Percentiles rank a stretch among this genome's conserved stretches.
Conservation (phyloP, 2,329 filamentous ascomycete species). For the Pleoardoris graminearum region DNA sequence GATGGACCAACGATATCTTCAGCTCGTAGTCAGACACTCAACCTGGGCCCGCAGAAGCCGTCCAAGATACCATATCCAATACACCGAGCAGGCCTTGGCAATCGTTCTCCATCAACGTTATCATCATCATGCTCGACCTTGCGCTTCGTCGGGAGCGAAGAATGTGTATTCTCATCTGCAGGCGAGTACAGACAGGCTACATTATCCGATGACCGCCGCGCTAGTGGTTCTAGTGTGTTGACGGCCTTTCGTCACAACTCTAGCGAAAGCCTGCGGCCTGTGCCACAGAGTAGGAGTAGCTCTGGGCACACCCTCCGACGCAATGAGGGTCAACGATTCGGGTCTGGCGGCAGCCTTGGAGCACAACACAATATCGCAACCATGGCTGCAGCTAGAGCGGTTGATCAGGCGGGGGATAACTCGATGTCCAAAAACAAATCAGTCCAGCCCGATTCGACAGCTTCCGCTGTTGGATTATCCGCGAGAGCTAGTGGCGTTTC, state of each 20-base stretch:
- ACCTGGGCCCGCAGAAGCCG: conserved; percentile 20
- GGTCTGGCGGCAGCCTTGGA: conserved; percentile 23
- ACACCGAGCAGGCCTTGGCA: conserved; percentile 32
- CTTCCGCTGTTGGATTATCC: neutral
- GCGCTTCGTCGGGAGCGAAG: too few relatives aligned
- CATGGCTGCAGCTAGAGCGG: conserved; percentile 23
- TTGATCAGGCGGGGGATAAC: conserved; percentile 18
- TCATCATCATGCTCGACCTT: too few relatives aligned
- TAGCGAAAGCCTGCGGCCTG: conserved; percentile 16
- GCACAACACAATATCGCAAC: conserved; percentile 26
- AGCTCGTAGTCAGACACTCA: conserved; percentile 5
- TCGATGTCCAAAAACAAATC: neutral
- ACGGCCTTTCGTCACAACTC: conserved; percentile 32
- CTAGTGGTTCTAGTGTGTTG: conserved; percentile 35
- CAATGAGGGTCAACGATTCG: conserved; percentile 13
- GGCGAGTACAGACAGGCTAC: too few relatives aligned
- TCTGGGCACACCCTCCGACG: conserved; percentile 19
- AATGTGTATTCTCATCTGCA: too few relatives aligned
- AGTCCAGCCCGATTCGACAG: neutral
- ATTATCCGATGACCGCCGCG: conserved; percentile 30
- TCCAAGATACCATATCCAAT: conserved; percentile 53
- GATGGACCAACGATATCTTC: neutral
- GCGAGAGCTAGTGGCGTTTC: conserved; percentile 2
- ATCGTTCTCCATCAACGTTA: too few relatives aligned
- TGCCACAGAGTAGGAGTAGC: conserved; percentile 23